A percentile compares a stretch with the other conserved stretches of the same genome.
These are phyloP conservation scores for Alternaria incomplexa DNA, from an alignment of 2,329 filamentous ascomycete genomes.

Conservation along the genomic window DNA sequence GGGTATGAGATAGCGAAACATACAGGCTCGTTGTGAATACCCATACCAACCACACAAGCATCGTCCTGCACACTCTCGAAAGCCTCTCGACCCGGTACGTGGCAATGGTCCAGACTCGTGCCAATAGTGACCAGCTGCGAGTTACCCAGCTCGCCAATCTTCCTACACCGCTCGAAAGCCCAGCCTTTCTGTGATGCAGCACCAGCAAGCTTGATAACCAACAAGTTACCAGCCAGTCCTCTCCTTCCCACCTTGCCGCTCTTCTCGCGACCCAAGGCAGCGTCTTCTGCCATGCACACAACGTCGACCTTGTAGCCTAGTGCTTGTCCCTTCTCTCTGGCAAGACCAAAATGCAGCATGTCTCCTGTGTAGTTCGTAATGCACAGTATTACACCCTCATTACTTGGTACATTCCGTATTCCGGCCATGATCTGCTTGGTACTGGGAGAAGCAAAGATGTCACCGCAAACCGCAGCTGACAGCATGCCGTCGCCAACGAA, in stretches of 20 bases:
- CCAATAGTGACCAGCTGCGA: constrained; percentile 58
- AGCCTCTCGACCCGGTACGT: constrained; percentile 58
- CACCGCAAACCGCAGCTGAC: constrained; percentile 55
- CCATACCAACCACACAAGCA: constrained; percentile 53
- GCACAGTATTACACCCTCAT: constrained; percentile 55
- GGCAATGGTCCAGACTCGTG: constrained; percentile 59
- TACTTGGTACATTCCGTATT: constrained; percentile 53
- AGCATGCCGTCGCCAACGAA: constrained; percentile 59
- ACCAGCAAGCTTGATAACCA: constrained; percentile 57
- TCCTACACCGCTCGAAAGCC: constrained; percentile 53
- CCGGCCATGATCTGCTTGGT: constrained; percentile 59
- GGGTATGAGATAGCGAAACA: constrained; percentile 1
- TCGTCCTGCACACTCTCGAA: constrained; percentile 55
- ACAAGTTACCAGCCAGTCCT: constrained; percentile 59
- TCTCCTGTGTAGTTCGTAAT: constrained; percentile 60
- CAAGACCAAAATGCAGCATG: constrained; percentile 58
- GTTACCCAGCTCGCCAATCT: constrained; percentile 54
- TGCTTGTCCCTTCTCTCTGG: constrained; percentile 55
- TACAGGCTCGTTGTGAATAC: constrained; percentile 60
- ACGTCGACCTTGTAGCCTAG: constrained; percentile 55
- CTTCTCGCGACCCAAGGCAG: constrained; percentile 56
- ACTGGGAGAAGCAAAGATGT: constrained; percentile 57
- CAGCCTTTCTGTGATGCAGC: constrained; percentile 54
- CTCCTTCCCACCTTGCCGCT: constrained; percentile 57
- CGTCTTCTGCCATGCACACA: constrained; percentile 58